Base-by-base conservation (phyloP, 2,329 filamentous ascomycete genomes). In the Aspergillus melleus region DNA sequence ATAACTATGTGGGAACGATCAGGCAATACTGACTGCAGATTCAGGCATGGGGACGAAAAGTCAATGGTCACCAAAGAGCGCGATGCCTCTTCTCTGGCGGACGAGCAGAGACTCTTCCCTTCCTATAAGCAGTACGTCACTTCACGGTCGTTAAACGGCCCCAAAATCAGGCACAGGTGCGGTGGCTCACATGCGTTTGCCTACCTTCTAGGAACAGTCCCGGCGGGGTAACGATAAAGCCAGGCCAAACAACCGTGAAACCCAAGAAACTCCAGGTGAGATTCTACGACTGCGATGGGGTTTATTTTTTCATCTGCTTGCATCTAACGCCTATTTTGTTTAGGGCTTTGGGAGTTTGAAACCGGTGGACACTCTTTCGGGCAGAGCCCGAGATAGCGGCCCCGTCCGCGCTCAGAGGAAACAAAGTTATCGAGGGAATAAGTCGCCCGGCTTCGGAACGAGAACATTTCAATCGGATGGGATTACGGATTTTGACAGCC, bases 331-430 rank as follows among this genome's bases (percentile, higher is more conserved):
- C 2, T n/a, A 42, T 42, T 16, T 16, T 8, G 8, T 42, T 6
- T 42, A 42, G 36, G 16, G 16, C 36, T 42, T 42, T 42, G 36
- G 36, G 36, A n/a, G 36, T 14, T 42, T 42, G 5, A 69, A 61
- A 42, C 72, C 72, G 6, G 39, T 62, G 2, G 62, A 76, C 51
- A 66, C 58, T 26, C 60, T 76, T 39, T 67, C 69, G 14, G 50
- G 52, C 2, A 68, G 68, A 49, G 53, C 64, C 16, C 69, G 70
- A 54, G 65, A 71, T 26, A 76, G 73, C 56, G 73, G 72, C 6
- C 70, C 74, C n/a, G 68, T 74, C 44, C 71, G 69, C 44, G 70
- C 69, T 10, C 64, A 60, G 36, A 67, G 68, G 24, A 67, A 62
- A 57, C 11, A 55, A 51, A 42, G 16, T 26, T 52, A n/a, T 12